Evolutionary conservation across 2,329 filamentous ascomycete genomes (phyloP).

Genomic region (Neospermospora avenae): DNA sequence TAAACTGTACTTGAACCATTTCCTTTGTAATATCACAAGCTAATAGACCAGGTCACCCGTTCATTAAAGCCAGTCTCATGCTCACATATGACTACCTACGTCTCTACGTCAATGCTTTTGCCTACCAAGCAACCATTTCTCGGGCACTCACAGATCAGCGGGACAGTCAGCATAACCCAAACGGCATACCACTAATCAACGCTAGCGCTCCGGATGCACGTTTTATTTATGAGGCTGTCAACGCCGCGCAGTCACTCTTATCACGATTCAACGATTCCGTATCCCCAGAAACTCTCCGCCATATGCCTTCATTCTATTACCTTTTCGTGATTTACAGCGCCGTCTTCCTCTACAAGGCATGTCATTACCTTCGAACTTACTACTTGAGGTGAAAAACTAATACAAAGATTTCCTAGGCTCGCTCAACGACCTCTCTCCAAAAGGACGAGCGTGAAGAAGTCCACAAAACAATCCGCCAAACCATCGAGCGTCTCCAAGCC

Average conservation of each 20-base stretch:
- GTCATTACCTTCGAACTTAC: constrained; percentile 18
- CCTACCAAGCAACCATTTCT: constrained; percentile 67
- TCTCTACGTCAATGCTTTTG: constrained; percentile 72
- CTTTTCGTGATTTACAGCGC: constrained; percentile 61
- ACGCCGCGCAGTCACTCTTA: constrained; percentile 60
- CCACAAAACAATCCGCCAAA: constrained; percentile 54
- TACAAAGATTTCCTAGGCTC: constrained; percentile 13
- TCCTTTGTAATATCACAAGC: background rate
- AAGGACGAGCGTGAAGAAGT: constrained; percentile 48
- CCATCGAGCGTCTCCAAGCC: constrained; percentile 56
- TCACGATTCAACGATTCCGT: constrained; percentile 57
- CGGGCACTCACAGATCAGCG: constrained; percentile 39
- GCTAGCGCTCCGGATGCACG: constrained; percentile 60
- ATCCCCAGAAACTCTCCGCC: constrained; percentile 56
- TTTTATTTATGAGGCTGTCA: constrained; percentile 64
- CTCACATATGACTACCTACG: constrained; percentile 71
- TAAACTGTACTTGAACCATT: constrained; percentile 50
- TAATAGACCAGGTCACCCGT: constrained; percentile 49
- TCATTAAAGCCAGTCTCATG: constrained; percentile 63
- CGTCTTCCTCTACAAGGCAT: constrained; percentile 62
- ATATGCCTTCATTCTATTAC: constrained; percentile 63
- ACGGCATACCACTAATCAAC: constrained; percentile 29
- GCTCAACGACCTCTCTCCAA: constrained; percentile 34
- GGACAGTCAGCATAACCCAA: constrained; percentile 41
- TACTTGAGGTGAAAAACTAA: background rate